Base-by-base conservation (phyloP, 2,329 filamentous ascomycete genomes). In the Sphaerulina populicola region DNA sequence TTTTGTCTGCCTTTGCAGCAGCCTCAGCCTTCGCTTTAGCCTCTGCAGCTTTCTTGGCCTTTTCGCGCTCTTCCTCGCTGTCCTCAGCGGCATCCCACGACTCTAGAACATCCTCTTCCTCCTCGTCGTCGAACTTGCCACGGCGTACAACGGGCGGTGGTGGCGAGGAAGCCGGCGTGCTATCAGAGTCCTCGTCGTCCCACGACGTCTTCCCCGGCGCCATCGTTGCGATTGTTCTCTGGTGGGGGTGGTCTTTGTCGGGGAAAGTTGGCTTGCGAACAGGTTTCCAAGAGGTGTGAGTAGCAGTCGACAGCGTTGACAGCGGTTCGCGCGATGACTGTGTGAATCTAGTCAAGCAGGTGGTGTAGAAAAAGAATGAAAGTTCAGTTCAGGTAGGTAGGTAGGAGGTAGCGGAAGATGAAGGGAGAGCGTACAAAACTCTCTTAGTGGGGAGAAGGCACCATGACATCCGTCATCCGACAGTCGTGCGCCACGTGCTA, bases 71-170 rank as follows among this genome's bases (percentile, higher is more conserved):
- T 63, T 83, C 91, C 65, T 98, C 93, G 56, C 89, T 95, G 74
- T 98, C 93, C 66, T 97, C 93, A 61, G 87, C 90, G 52, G 88
- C 91, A 65, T 97, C 90, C 93, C 93, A 98, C 31, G 88, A 91
- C 54, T 98, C 93, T 66, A 96, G 80, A 51, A 97, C 88, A 85
- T 95, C 60, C 60, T 86, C 83, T 31, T 90, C 83, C 49, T 95
- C 90, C 69, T 97, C 91, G 62, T 97, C 91, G 62, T 93, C 89
- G 66, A 95, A 95, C 74, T 93, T 88, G 69, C 79, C 72, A 58
- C 79, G 74, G 49, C 72, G 69, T 21, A 55, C 52, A 40, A 69
- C 68, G 21, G 68, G 69, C 45, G 74, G 71, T 21, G 72, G 71
- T 18, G 72, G 71, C 2, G 75, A 74, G 47, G 71, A 68, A 47